A percentile compares a stretch with the other conserved stretches of the same genome.
phyloP scores from a whole-genome alignment of 2,329 filamentous ascomycete species.

The Phialophora macrospora region DNA sequence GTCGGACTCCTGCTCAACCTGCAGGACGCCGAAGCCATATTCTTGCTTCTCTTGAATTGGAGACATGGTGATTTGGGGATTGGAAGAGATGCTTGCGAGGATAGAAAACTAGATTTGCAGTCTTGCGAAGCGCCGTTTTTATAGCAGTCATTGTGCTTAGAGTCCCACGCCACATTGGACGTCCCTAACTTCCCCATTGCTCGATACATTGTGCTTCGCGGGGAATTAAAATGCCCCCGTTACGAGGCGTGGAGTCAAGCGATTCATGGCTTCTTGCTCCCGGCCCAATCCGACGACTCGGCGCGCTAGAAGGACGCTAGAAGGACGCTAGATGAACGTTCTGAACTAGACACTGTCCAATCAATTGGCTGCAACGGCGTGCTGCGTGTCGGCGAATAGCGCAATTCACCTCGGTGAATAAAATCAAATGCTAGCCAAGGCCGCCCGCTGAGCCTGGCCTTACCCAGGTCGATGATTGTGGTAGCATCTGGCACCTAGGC shows the following conservation, averaged over 20 bases:
- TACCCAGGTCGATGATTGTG: neutral
- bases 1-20: conserved; percentile 1
- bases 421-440: conserved; percentile 1
- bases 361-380: neutral
- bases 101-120: conserved; percentile 1
- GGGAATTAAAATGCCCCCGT: neutral
- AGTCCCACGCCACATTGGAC: neutral
- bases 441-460: neutral
- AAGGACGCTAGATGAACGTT: conserved; percentile 1
- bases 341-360: neutral
- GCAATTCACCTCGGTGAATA: conserved; percentile 5
- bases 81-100: conserved; percentile 3
- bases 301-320: conserved; percentile 2
- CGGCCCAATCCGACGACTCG: neutral
- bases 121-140: conserved; percentile 1
- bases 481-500: neutral
- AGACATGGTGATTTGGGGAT: neutral
- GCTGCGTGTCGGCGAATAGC: neutral
- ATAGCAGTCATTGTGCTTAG: neutral
- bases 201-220: conserved; percentile 1
- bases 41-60: conserved; percentile 5
- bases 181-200: neutral
- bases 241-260: conserved; percentile 2
- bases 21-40: conserved; percentile 1
- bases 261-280: neutral